phyloP scores from a whole-genome alignment of 129 eudicot genomes.

The Chrysanthemum lavandulifolium region DNA sequence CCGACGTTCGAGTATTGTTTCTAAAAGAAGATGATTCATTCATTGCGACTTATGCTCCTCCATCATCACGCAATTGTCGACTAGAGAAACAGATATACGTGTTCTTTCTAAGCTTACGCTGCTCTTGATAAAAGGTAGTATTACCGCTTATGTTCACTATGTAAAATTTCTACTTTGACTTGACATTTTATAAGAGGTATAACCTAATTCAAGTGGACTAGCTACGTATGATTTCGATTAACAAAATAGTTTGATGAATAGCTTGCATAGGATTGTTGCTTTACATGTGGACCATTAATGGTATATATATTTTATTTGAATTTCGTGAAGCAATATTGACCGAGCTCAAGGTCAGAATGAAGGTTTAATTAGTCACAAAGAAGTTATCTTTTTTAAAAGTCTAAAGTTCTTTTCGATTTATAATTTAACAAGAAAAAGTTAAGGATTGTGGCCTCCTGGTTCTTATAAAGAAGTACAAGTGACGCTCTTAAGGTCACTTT shows the following conservation, averaged over 20 bases:
- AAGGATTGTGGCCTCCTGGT: too few relatives aligned
- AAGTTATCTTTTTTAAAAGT: too few relatives aligned
- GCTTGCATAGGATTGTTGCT: too few relatives aligned
- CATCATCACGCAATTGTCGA: constrained; percentile 31
- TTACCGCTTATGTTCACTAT: neutral
- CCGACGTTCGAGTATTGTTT: neutral
- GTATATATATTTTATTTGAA: neutral
- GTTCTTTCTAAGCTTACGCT: constrained; percentile 44
- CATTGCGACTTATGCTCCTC: constrained; percentile 26
- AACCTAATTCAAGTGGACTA: neutral
- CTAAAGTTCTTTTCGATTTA: too few relatives aligned
- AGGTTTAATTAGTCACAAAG: constrained; percentile 35
- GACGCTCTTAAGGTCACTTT: too few relatives aligned
- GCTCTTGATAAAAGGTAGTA: constrained; percentile 54
- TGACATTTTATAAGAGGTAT: constrained; percentile 26
- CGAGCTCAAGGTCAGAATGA: constrained; percentile 54
- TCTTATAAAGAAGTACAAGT: too few relatives aligned
- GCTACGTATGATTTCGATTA: too few relatives aligned
- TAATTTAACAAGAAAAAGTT: too few relatives aligned
- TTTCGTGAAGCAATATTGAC: constrained; percentile 44
- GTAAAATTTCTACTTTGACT: neutral
- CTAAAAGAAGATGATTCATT: constrained; percentile 15
- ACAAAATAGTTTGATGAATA: too few relatives aligned
- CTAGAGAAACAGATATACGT: constrained; percentile 45
- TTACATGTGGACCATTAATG: too few relatives aligned